Percentiles rank a stretch among this genome's conserved stretches.
Evolutionary conservation across 2,329 filamentous ascomycete species (phyloP).

Genomic region (Paecilomyces formosus): DNA sequence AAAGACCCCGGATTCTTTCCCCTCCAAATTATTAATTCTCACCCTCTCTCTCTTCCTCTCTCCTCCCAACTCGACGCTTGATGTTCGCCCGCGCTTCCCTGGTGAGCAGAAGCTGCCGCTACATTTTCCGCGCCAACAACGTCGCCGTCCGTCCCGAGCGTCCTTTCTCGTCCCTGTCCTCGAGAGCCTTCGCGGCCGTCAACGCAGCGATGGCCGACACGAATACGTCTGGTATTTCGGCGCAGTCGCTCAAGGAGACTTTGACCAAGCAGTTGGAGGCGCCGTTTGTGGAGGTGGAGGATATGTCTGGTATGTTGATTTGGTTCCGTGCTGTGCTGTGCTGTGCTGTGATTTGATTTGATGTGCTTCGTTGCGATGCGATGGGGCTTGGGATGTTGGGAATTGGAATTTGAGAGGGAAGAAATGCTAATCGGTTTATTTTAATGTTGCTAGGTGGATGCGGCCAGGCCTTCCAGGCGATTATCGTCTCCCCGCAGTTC

Average conservation of each 20-base stretch:
- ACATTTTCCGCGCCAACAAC: constrained; percentile 24
- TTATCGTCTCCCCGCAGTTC: constrained; percentile 65
- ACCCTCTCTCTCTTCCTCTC: not conserved
- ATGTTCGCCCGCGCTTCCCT: constrained; percentile 31
- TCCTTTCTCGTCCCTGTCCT: constrained; percentile 25
- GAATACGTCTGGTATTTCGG: constrained; percentile 59
- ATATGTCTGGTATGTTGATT: constrained; percentile 69
- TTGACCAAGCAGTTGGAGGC: constrained; percentile 65
- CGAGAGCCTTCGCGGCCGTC: constrained; percentile 24
- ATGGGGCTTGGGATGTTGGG: not conserved
- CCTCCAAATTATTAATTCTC: no score
- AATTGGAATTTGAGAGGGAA: not conserved
- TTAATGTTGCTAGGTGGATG: constrained; percentile 51
- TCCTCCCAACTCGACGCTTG: constrained; percentile 13
- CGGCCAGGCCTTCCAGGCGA: constrained; percentile 62
- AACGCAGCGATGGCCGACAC: constrained; percentile 36
- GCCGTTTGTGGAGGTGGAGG: constrained; percentile 75
- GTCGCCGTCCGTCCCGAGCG: constrained; percentile 5
- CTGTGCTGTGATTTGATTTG: not conserved
- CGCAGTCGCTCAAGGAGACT: constrained; percentile 60
- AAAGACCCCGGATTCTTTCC: no score
- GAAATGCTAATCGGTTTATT: not conserved
- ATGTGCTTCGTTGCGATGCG: no score
- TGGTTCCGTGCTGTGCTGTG: constrained; percentile 1
- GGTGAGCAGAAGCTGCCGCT: constrained; percentile 33